Evolutionary conservation across 2,329 filamentous ascomycete species (phyloP).

Genomic region (Trichoderma sp.): DNA sequence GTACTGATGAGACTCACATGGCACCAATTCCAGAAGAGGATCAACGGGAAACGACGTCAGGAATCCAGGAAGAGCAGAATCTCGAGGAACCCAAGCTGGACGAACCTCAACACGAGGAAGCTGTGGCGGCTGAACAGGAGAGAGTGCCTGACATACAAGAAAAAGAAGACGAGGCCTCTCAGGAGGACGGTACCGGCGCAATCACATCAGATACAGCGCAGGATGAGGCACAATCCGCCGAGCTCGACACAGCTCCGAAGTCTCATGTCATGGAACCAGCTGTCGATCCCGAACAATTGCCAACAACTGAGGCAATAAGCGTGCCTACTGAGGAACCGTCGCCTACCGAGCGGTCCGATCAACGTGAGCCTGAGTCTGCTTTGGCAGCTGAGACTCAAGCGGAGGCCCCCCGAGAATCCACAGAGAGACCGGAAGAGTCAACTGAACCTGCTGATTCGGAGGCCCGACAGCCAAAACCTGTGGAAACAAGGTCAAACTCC

Average conservation of each 20-base stretch:
- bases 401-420: not conserved
- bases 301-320: conserved; percentile 19
- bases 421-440: not conserved
- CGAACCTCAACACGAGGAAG: not conserved
- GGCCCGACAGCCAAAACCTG: not conserved
- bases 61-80: not conserved
- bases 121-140: not conserved
- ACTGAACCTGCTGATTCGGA: not conserved
- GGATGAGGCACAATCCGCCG: not conserved
- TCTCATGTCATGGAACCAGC: not conserved
- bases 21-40: not conserved
- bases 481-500: not conserved
- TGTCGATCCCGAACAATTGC: not conserved
- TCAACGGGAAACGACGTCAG: not conserved
- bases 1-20: not conserved
- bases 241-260: not conserved
- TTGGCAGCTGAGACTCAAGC: not conserved
- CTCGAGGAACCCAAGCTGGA: not conserved
- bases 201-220: not conserved
- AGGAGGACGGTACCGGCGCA: too few relatives aligned
- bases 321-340: conserved; percentile 26
- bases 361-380: not conserved
- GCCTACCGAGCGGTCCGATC: conserved; percentile 9
- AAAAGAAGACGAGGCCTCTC: too few relatives aligned
- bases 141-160: too few relatives aligned